These are phyloP conservation scores for Microsporum canis DNA, from an alignment of 2,329 filamentous ascomycete species.

Conservation along the genomic window DNA sequence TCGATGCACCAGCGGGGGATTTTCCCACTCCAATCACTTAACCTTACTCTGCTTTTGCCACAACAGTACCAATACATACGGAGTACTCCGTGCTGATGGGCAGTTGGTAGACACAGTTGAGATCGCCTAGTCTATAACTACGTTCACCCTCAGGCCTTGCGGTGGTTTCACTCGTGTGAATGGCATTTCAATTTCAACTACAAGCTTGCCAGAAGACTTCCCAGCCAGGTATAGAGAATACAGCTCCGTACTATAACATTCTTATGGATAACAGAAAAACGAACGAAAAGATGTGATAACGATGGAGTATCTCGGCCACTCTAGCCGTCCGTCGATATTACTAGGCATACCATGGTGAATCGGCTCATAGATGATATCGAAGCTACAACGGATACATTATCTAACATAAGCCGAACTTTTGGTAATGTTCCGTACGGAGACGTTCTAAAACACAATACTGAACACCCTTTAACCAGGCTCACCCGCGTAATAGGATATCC, in stretches of 20 bases:
- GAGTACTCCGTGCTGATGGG: neutral
- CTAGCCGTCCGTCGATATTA: too few species aligned
- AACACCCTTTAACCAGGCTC: neutral
- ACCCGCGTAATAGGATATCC: neutral
- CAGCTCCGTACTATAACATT: too few species aligned
- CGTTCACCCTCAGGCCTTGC: neutral
- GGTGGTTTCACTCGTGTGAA: neutral
- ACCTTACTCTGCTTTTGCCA: neutral
- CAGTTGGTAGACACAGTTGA: neutral
- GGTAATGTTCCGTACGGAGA: neutral
- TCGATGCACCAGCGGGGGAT: neutral
- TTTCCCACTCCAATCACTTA: neutral
- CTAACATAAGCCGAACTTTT: neutral
- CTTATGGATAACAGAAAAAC: too few species aligned
- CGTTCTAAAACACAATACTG: neutral
- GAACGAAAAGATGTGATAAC: too few species aligned
- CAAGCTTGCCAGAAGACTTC: too few species aligned
- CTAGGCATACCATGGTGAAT: too few species aligned
- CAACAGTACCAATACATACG: neutral
- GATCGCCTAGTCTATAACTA: neutral
- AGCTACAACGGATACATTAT: neutral
- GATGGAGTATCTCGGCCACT: too few species aligned
- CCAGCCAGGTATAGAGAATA: too few species aligned
- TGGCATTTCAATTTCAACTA: neutral
- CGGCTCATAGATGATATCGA: neutral